Percentiles rank a stretch among this genome's conserved stretches.
These are phyloP conservation scores for Ceratobasidium theobromae DNA, from an alignment of 1,284 basidiomycete genomes.

Conservation along the genomic window DNA sequence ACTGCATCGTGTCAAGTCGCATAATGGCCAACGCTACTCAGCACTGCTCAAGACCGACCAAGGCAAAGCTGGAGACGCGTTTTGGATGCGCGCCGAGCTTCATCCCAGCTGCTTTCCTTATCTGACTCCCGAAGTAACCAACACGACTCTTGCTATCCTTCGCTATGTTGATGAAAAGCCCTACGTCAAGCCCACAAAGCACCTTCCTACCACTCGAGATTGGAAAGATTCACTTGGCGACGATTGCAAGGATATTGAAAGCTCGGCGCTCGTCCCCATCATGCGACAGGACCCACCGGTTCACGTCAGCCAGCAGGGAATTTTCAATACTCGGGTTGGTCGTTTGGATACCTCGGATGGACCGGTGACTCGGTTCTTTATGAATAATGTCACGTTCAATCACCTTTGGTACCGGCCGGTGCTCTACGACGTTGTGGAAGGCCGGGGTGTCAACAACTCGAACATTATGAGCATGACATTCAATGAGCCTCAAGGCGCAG, in stretches of 20 bases:
- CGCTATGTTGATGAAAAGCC: slow-evolving; percentile 36
- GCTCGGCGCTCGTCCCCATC: slow-evolving; percentile 39
- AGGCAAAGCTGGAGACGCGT: slow-evolving; percentile 39
- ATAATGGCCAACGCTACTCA: slow-evolving; percentile 42
- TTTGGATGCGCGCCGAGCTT: slow-evolving; percentile 41
- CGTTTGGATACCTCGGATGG: slow-evolving; percentile 35
- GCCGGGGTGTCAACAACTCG: slow-evolving; percentile 34
- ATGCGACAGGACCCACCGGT: slow-evolving; percentile 36
- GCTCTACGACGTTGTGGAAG: slow-evolving; percentile 38
- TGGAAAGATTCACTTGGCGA: slow-evolving; percentile 36
- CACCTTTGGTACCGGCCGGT: slow-evolving; percentile 42
- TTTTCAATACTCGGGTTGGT: slow-evolving; percentile 38
- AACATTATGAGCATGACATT: slow-evolving; percentile 38
- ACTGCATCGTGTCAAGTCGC: slow-evolving; percentile 16
- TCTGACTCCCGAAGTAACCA: slow-evolving; percentile 1
- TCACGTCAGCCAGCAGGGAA: slow-evolving; percentile 30
- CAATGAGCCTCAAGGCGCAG: slow-evolving; percentile 23
- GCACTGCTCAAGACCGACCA: slow-evolving; percentile 41
- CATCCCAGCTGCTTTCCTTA: slow-evolving; percentile 30
- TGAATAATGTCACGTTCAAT: slow-evolving; percentile 40
- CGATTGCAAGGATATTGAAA: slow-evolving; percentile 38
- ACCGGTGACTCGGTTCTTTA: slow-evolving; percentile 23
- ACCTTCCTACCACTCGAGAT: slow-evolving; percentile 33
- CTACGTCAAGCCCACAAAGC: background rate
- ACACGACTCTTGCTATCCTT: slow-evolving; percentile 34